Evolutionary conservation across 2,329 filamentous ascomycete species (phyloP).

Genomic region (Pestalotiopsis sp.): DNA sequence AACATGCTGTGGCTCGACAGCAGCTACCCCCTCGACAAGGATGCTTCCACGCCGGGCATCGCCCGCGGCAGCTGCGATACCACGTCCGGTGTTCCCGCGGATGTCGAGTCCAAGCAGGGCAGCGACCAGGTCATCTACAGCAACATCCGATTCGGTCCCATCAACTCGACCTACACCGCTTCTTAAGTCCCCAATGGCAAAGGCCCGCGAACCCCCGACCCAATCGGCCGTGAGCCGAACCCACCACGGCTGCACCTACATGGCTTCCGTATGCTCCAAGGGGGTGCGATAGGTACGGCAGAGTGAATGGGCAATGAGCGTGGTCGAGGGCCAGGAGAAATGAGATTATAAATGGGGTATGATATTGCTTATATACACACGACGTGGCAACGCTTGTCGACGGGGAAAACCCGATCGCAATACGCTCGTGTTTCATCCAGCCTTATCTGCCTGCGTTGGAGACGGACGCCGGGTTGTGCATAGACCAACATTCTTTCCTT

Average conservation of each 20-base stretch:
- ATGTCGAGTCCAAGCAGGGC: conserved; percentile 38
- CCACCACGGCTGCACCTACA: neutral
- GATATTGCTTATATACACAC: neutral
- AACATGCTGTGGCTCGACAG: conserved; percentile 64
- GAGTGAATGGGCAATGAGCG: no score
- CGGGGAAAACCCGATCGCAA: neutral
- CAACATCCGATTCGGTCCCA: conserved; percentile 48
- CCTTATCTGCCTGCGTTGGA: neutral
- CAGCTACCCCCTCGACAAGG: conserved; percentile 38
- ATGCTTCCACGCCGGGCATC: conserved; percentile 36
- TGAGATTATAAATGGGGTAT: neutral
- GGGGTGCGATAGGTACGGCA: no score
- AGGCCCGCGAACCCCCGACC: neutral
- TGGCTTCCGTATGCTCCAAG: neutral
- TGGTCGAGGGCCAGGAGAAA: neutral
- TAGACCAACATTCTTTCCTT: neutral
- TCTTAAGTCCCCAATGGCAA: neutral
- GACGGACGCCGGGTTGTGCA: neutral
- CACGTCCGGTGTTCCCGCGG: conserved; percentile 43
- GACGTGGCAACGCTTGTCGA: neutral
- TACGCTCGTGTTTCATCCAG: neutral
- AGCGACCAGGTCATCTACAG: conserved; percentile 44
- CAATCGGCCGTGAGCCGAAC: neutral
- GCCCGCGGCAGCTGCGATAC: conserved; percentile 46
- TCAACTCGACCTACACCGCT: conserved; percentile 41